Base-by-base conservation (phyloP, 208 protist genomes). In the Acanthamoeba culbertsoni region DNA sequence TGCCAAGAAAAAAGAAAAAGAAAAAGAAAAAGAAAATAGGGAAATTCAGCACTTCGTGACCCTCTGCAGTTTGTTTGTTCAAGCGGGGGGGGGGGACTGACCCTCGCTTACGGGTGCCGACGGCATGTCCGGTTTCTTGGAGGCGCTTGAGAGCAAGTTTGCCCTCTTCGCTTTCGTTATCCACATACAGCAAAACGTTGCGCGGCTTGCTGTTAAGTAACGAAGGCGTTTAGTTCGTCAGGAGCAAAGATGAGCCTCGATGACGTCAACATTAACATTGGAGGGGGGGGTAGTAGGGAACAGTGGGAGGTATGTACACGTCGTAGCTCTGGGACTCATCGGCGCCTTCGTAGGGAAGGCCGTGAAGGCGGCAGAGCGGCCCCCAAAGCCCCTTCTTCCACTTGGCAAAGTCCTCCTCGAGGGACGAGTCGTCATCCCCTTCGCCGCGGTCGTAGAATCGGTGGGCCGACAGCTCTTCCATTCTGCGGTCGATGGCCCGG, bases 351-450 rank as follows among this genome's bases (percentile, higher is more conserved):
- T 33, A 77, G 46, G 86, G 86, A 7, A 92, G 63, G 23, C 26
- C 43, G 62, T 53, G 45, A 1, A 77, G 59, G n/a, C 42, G 33
- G 46, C 86, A 92, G 45, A 92, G 62, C 5, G 86, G 43, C n/a
- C 57, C 86, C 62, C 94, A 97, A 45, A 97, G 35, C 20, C 94
- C 28, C 45, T 93, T 73, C 92, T 96, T 97, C 97, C 97, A 98
- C 14, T 92, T 77, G 43, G 95, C 79, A 73, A 97, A 98, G 88
- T 98, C 96, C 37, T 97, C 96, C 57, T 98, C 96, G 14, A 98
- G 94, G 51, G 96, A 95, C 20, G 71, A 94, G 86, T 98, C 97
- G 53, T 96, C 96, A 62, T 98, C 96, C 23, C 97, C 97, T 73
- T 96, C 79, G 14, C 97, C 97, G 0, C 42, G 77, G 14, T 77